Evolutionary conservation across 2,329 filamentous ascomycete genomes (phyloP).

Genomic region (Colletotrichum australisinense): DNA sequence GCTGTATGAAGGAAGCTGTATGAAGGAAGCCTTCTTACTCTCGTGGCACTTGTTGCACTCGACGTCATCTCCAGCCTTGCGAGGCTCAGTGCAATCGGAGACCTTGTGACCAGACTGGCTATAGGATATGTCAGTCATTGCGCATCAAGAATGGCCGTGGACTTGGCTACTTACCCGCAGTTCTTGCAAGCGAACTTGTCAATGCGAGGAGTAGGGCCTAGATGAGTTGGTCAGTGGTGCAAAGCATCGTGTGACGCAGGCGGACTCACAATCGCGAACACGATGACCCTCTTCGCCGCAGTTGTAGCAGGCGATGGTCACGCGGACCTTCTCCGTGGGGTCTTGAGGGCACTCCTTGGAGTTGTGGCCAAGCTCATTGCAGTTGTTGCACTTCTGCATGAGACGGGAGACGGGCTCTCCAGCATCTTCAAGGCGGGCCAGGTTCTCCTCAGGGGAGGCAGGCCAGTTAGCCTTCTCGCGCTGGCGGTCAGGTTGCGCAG

Average conservation of each 20-base stretch:
- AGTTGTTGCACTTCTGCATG: slow-evolving; percentile 72
- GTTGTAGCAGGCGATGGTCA: slow-evolving; percentile 71
- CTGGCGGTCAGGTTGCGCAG: slow-evolving; percentile 65
- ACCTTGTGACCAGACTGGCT: slow-evolving; percentile 63
- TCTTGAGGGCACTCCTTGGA: slow-evolving; percentile 71
- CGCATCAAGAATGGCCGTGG: background rate
- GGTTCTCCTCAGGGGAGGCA: slow-evolving; percentile 66
- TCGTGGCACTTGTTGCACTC: slow-evolving; percentile 75
- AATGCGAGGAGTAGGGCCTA: slow-evolving; percentile 69
- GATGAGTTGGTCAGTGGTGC: background rate
- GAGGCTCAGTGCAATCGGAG: slow-evolving; percentile 67
- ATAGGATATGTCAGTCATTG: slow-evolving; percentile 21
- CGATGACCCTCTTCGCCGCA: slow-evolving; percentile 74
- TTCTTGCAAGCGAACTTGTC: slow-evolving; percentile 77
- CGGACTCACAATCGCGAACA: slow-evolving; percentile 73
- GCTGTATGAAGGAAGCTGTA: slow-evolving; percentile 17
- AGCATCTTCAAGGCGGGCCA: slow-evolving; percentile 72
- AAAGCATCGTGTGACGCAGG: background rate
- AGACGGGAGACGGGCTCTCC: slow-evolving; percentile 72
- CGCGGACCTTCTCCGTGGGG: slow-evolving; percentile 57
- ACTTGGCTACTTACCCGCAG: slow-evolving; percentile 61
- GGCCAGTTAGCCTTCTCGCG: slow-evolving; percentile 73
- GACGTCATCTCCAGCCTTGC: slow-evolving; percentile 67
- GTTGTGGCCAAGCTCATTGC: slow-evolving; percentile 72
- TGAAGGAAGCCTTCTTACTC: slow-evolving; percentile 58